Percentiles rank a stretch among this genome's conserved stretches.
Evolutionary conservation across 176 grass and related monocot genomes (phyloP).

Genomic region (Microstegium vimineum): DNA sequence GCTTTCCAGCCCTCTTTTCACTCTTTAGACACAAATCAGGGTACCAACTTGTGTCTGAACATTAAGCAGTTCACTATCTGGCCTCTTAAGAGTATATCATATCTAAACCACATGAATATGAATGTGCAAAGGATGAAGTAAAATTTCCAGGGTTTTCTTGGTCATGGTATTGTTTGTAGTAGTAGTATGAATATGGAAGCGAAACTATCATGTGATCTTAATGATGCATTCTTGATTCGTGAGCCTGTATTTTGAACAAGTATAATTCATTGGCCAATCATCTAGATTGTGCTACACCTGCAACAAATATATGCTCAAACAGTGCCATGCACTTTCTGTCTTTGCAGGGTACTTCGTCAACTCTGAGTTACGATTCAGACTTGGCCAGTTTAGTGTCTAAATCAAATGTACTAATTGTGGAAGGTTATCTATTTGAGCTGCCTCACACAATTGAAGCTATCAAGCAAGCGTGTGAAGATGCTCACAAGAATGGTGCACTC

Average conservation of each 20-base stretch:
- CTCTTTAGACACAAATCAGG: background rate
- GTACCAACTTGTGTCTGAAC: background rate
- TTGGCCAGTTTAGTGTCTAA: constrained; percentile 72
- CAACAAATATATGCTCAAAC: background rate
- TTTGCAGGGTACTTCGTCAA: constrained; percentile 79
- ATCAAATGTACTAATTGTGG: constrained; percentile 79
- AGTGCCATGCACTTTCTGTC: background rate
- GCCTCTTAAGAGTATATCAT: background rate
- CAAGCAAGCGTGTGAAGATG: constrained; percentile 81
- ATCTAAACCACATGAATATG: background rate
- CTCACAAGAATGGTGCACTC: constrained; percentile 73
- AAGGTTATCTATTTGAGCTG: constrained; percentile 88
- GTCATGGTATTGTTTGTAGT: background rate
- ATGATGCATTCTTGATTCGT: background rate
- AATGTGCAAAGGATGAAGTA: background rate
- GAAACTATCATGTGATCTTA: background rate
- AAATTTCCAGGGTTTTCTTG: background rate
- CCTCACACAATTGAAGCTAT: constrained; percentile 90
- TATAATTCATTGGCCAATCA: background rate
- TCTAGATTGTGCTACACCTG: background rate
- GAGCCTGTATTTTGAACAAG: background rate
- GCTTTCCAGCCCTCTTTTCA: background rate
- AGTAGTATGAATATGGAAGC: constrained; percentile 6
- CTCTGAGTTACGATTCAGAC: constrained; percentile 64
- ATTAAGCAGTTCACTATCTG: constrained; percentile 10